A percentile compares a stretch with the other conserved stretches of the same genome.
These are phyloP conservation scores for Strobilomyces dryophilus DNA, from an alignment of 768 basidiomycete genomes.

Conservation along the genomic window DNA sequence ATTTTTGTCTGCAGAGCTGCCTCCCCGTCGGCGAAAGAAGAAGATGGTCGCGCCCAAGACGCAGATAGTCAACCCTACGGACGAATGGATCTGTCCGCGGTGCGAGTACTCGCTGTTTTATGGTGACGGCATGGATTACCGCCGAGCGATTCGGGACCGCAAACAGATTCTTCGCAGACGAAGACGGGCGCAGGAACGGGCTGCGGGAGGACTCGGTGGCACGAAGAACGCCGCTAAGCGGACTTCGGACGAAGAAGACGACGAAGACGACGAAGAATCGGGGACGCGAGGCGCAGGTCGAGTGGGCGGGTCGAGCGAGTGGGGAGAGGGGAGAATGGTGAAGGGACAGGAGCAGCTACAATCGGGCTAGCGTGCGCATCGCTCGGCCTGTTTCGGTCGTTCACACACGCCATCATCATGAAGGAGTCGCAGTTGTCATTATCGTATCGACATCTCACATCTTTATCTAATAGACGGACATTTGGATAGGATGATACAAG, in stretches of 20 bases:
- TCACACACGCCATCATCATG: constrained; percentile 11
- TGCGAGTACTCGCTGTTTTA: constrained; percentile 94
- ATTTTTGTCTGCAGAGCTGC: constrained; percentile 67
- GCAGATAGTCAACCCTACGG: constrained; percentile 52
- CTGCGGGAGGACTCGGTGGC: constrained; percentile 35
- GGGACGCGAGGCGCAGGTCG: background rate
- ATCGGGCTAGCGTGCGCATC: constrained; percentile 19
- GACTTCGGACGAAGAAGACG: constrained; percentile 24
- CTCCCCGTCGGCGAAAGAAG: constrained; percentile 39
- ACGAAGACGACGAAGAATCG: constrained; percentile 14
- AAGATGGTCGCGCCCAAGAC: constrained; percentile 25
- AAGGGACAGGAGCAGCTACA: constrained; percentile 19
- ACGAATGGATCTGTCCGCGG: constrained; percentile 93
- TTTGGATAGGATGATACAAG: constrained; percentile 28
- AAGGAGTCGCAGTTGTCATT: constrained; percentile 24
- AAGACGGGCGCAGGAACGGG: constrained; percentile 67
- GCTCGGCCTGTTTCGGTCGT: constrained; percentile 8
- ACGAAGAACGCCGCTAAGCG: constrained; percentile 20
- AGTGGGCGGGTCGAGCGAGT: constrained; percentile 6
- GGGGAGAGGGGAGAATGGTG: constrained; percentile 17
- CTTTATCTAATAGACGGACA: constrained; percentile 37
- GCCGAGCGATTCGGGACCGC: constrained; percentile 61
- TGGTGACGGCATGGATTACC: constrained; percentile 69
- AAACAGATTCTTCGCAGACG: constrained; percentile 75
- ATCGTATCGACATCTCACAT: constrained; percentile 19